A percentile compares a stretch with the other conserved stretches of the same genome.
phyloP scores from a whole-genome alignment of 2,329 filamentous ascomycete genomes.

The Sporothrix schenckii region DNA sequence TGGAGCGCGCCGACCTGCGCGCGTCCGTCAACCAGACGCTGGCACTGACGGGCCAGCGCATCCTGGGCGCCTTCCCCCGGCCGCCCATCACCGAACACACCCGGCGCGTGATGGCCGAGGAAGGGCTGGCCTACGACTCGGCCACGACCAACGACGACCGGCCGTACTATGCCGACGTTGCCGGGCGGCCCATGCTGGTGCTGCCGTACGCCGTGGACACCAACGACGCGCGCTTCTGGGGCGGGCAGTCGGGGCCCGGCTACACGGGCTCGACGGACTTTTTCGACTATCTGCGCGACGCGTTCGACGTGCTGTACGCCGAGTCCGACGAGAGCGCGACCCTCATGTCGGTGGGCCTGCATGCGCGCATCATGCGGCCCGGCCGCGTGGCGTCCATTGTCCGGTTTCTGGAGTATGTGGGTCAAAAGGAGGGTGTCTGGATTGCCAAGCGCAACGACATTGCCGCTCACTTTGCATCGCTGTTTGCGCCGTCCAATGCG shows the following conservation, averaged over 20 bases:
- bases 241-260: conserved; percentile 29
- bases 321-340: conserved; percentile 32
- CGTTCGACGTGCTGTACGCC: conserved; percentile 30
- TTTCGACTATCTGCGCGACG: conserved; percentile 28
- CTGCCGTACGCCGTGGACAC: conserved; percentile 31
- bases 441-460: conserved; percentile 31
- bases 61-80: conserved; percentile 30
- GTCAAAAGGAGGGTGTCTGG: conserved; percentile 29
- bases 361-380: conserved; percentile 31
- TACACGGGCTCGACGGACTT: conserved; percentile 31
- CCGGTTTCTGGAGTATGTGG: conserved; percentile 28
- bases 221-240: conserved; percentile 32
- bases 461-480: conserved; percentile 17
- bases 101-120: conserved; percentile 32
- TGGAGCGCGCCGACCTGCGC: conserved; percentile 24
- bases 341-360: conserved; percentile 31
- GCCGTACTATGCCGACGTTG: conserved; percentile 28
- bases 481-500: conserved; percentile 26
- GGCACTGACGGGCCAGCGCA: conserved; percentile 27
- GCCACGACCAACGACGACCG: conserved; percentile 32
- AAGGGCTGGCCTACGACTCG: conserved; percentile 30
- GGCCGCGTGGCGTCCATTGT: conserved; percentile 29
- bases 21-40: conserved; percentile 28
- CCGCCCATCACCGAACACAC: conserved; percentile 30
- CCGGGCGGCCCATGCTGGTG: conserved; percentile 30